Evolutionary conservation across 2,329 filamentous ascomycete genomes (phyloP), one percentile per base, ranked within the genome.

Genomic region (Clonostachys rhizophaga): DNA sequence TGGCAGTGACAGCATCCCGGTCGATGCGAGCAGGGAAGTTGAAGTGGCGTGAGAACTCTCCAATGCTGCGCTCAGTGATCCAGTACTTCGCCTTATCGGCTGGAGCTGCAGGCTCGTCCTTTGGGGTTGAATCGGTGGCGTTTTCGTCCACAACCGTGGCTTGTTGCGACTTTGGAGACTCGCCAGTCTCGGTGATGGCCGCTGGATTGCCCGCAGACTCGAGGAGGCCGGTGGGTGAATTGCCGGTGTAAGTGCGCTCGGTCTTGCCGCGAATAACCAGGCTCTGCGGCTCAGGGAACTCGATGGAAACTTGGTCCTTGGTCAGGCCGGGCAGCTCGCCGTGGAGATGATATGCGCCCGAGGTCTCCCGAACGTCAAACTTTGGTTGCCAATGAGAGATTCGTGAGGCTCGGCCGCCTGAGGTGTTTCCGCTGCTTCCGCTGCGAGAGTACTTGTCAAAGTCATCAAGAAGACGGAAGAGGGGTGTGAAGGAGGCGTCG

Each of bases 301-400:
- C 87, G 61, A 92, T 87, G 61, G 78, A 72, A 59, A 94, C 72
- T 58, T 91, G 74, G 56, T 88, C 82, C 69, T 89, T 87, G 52
- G 79, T 78, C 56, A 91, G 74, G 47, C 89, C 89, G 0, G 88
- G 84, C 6, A 92, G 80, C 66, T 92, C 88, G 58, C 88, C 89
- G 57, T 91, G 82, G 17, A 92, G 83, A 66, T 92, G 84, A 61
- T 90, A 92, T 52, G 72, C 64, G 6, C 80, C 68, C 50, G 78
- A 76, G 11, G 78, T 79, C 70, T 94, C 89, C 63, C 80, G 84
- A 51, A 91, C 76, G 58, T 92, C 88, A 60, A 92, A 92, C 67
- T 83, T 86, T 46, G 88, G 89, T 49, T 80, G 78, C 78, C 90
- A 91, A 59, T 78, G 71, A 42, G 71, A 73, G 43, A 76, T 54